Evolutionary conservation across 139 green algal genomes (phyloP).

Genomic region (Pleodorina starrii): DNA sequence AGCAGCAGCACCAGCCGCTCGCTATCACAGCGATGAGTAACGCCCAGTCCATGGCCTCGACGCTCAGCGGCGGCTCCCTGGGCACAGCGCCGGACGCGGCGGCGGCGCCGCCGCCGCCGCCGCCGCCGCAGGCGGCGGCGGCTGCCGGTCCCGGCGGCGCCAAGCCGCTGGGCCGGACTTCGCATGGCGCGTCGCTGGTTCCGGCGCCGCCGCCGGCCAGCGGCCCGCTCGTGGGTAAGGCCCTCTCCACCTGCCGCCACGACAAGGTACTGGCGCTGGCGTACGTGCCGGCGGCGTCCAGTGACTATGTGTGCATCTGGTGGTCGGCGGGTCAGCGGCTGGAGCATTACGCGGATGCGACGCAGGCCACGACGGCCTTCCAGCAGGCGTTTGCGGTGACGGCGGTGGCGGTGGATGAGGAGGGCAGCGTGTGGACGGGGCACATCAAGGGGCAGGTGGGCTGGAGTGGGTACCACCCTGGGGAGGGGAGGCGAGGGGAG

Average conservation of each 20-base stretch:
- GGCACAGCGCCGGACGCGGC: background rate
- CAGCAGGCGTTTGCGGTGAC: constrained; percentile 39
- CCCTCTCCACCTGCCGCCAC: constrained; percentile 39
- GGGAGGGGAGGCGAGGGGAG: no score
- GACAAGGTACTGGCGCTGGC: constrained; percentile 47
- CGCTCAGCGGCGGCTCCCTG: background rate
- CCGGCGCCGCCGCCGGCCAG: background rate
- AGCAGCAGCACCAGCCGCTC: background rate
- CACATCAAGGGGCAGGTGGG: constrained; percentile 59
- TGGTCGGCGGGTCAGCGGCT: constrained; percentile 53
- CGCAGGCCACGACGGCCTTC: constrained; percentile 61
- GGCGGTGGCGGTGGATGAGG: constrained; percentile 51
- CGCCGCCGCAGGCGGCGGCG: background rate
- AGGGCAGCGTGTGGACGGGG: constrained; percentile 66
- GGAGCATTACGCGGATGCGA: constrained; percentile 62
- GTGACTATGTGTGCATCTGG: constrained; percentile 50
- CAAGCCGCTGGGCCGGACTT: no score
- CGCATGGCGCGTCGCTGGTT: background rate
- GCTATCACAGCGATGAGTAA: no score
- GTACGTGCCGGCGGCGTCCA: constrained; percentile 22
- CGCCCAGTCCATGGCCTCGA: no score
- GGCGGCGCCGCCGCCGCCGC: background rate
- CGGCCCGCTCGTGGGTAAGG: background rate
- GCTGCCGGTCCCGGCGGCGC: no score
- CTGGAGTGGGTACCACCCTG: no score